Evolutionary conservation across 2,329 filamentous ascomycete species (phyloP).

Genomic region (Stachybotrys elegans): DNA sequence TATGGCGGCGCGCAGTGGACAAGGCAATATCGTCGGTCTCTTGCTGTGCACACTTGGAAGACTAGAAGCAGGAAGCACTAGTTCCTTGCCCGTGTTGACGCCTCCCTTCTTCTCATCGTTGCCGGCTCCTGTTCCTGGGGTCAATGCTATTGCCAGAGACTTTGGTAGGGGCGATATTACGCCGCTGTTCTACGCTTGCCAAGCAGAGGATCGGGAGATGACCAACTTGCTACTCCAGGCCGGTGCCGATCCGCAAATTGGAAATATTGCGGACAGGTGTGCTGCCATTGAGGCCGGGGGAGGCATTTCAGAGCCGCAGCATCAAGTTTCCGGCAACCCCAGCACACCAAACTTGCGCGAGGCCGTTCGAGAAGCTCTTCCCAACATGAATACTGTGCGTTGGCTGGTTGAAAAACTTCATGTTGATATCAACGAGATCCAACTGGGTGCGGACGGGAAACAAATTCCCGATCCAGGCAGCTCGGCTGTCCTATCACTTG

Average conservation of each 20-base stretch:
- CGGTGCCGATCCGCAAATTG: constrained; percentile 12
- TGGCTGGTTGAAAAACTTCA: constrained; percentile 26
- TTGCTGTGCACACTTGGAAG: constrained; percentile 13
- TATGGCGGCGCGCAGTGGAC: constrained; percentile 26
- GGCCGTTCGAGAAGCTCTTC: constrained; percentile 22
- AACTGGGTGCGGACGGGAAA: constrained; percentile 1
- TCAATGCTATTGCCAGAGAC: constrained; percentile 4
- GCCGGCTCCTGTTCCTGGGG: not conserved
- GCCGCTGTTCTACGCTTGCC: constrained; percentile 20
- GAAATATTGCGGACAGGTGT: not conserved
- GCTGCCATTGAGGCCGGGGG: not conserved
- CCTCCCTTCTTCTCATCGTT: not conserved
- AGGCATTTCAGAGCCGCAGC: not conserved
- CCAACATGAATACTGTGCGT: constrained; percentile 28
- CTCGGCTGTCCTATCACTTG: constrained; percentile 11
- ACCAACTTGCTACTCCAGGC: constrained; percentile 20
- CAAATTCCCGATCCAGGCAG: not conserved
- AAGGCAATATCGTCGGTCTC: constrained; percentile 27
- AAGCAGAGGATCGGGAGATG: constrained; percentile 17
- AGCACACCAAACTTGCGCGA: constrained; percentile 9
- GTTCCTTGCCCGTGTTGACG: not conserved
- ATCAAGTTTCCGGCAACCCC: not conserved
- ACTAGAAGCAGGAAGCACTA: not conserved
- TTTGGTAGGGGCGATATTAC: not conserved
- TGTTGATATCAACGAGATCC: constrained; percentile 23